A percentile compares a stretch with the other conserved stretches of the same genome.
Conservation (phyloP, 441 rosid genomes). For the Populus hybrid region DNA sequence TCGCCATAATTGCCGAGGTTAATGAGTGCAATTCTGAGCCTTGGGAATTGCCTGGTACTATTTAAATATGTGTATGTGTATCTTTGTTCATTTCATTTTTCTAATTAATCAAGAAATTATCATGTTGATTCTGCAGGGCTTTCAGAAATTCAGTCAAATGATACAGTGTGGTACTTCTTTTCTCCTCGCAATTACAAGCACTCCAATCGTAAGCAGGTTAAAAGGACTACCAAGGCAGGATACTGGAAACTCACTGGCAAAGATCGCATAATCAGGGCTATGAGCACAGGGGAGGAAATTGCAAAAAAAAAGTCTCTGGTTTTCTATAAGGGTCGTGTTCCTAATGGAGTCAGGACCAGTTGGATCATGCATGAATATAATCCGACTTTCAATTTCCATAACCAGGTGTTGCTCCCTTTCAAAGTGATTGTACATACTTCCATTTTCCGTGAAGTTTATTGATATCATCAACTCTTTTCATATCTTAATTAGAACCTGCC, state of each 20-base stretch:
- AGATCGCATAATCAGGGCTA: slow-evolving; percentile 23
- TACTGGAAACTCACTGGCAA: slow-evolving; percentile 27
- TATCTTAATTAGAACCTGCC: no score
- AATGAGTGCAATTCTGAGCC: slow-evolving; percentile 49
- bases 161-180: slow-evolving; percentile 27
- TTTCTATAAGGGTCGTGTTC: slow-evolving; percentile 31
- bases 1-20: slow-evolving; percentile 26
- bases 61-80: neutral
- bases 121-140: neutral
- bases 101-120: neutral
- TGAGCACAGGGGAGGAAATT: neutral
- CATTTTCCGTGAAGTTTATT: no score
- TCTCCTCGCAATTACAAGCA: slow-evolving; percentile 15
- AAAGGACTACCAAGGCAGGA: slow-evolving; percentile 21
- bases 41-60: slow-evolving; percentile 43
- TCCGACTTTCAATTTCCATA: slow-evolving; percentile 7
- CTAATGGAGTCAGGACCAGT: slow-evolving; percentile 24
- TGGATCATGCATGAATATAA: slow-evolving; percentile 67
- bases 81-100: slow-evolving; percentile 18
- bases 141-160: slow-evolving; percentile 2
- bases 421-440: neutral
- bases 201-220: slow-evolving; percentile 10
- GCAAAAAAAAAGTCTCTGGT: slow-evolving; percentile 48
- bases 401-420: slow-evolving; percentile 6
- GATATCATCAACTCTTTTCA: no score